Conservation (phyloP, 768 basidiomycete genomes). For the Rhodotorula paludigena region DNA sequence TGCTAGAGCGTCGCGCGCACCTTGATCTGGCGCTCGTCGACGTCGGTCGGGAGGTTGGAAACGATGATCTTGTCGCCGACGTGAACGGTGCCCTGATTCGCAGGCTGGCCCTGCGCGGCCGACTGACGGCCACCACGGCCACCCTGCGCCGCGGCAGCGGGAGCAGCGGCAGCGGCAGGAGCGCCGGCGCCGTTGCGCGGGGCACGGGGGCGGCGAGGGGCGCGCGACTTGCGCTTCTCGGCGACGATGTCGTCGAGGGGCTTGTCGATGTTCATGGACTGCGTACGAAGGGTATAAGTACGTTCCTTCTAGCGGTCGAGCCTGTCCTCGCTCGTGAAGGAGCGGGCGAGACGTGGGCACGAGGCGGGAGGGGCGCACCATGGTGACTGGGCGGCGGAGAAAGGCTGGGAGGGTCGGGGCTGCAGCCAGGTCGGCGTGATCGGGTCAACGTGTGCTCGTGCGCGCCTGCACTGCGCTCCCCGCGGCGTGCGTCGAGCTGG, state of each 20-base stretch:
- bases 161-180: not conserved
- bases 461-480: too few relatives aligned
- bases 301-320: too few relatives aligned
- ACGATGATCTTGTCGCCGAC: constrained; percentile 87
- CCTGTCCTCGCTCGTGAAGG: too few relatives aligned
- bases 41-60: constrained; percentile 84
- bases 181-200: not conserved
- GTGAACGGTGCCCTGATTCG: too few relatives aligned
- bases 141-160: not conserved
- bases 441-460: too few relatives aligned
- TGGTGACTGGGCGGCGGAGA: not conserved
- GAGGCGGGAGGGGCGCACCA: not conserved
- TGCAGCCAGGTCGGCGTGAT: not conserved
- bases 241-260: constrained; percentile 37
- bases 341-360: too few relatives aligned
- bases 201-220: constrained; percentile 22
- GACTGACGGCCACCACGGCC: too few relatives aligned
- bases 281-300: too few relatives aligned
- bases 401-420: not conserved
- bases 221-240: constrained; percentile 30
- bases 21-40: constrained; percentile 88
- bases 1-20: constrained; percentile 52
- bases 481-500: too few relatives aligned
- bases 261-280: constrained; percentile 35
- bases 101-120: not conserved